Evolutionary conservation across 441 rosid species (phyloP).

Genomic region (Eutrema salsugineum): DNA sequence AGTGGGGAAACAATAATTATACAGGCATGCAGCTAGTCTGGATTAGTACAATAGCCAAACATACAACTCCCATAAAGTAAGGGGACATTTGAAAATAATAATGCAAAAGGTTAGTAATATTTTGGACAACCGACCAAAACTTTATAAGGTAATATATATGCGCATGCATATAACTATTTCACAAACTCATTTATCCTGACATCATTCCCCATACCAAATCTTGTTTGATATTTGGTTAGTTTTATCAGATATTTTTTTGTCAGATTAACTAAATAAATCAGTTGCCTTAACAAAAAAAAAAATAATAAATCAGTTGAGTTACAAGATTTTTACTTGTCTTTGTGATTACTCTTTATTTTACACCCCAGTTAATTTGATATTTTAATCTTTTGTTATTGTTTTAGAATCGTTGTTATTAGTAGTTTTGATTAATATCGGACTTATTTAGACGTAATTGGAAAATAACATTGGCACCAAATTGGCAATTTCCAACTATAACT

Average conservation of each 20-base stretch:
- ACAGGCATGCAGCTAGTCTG: conserved; percentile 6
- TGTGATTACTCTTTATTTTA: neutral
- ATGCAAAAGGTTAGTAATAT: conserved; percentile 12
- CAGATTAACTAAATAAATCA: neutral
- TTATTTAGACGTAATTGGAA: neutral
- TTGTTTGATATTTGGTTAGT: neutral
- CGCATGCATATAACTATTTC: conserved; percentile 13
- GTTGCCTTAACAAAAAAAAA: too few relatives aligned
- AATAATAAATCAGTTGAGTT: neutral
- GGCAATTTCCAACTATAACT: neutral
- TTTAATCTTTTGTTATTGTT: too few relatives aligned
- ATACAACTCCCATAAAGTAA: conserved; percentile 23
- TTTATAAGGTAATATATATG: conserved; percentile 4
- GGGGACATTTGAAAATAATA: conserved; percentile 15
- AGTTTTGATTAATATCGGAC: neutral
- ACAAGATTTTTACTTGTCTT: neutral
- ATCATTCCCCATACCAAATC: neutral
- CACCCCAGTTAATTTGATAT: neutral
- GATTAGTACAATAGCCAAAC: neutral
- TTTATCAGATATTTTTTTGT: neutral
- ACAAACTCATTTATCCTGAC: neutral
- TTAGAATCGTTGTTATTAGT: neutral
- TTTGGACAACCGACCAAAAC: conserved; percentile 27
- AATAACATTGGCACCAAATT: neutral
- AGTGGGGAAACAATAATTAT: neutral